Evolutionary conservation across 305 asterid genomes (phyloP).

Genomic region (Petunia hybrid): DNA sequence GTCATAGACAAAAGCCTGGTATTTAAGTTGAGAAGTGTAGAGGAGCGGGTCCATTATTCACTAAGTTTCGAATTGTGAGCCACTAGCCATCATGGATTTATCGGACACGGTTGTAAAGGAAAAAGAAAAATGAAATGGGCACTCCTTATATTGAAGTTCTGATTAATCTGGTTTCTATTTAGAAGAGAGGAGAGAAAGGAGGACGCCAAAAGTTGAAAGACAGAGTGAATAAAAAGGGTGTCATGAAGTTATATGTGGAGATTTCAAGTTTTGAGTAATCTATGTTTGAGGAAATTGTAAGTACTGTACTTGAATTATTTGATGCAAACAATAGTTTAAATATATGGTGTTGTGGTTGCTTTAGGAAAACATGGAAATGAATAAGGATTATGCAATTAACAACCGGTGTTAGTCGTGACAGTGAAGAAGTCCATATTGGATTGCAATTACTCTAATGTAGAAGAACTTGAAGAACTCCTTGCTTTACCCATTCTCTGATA

Average conservation of each 20-base stretch:
- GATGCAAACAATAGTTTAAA: background rate
- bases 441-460: background rate
- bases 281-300: background rate
- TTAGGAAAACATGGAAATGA: background rate
- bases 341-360: background rate
- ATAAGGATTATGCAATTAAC: background rate
- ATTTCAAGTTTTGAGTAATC: background rate
- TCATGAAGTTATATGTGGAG: background rate
- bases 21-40: no score
- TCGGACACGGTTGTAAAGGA: no score
- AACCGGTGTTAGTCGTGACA: background rate
- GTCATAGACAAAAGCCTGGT: no score
- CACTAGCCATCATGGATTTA: no score
- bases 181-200: slow-evolving; percentile 3
- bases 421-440: background rate
- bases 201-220: slow-evolving; percentile 21
- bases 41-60: no score
- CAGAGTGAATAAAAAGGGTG: background rate
- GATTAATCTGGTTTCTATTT: background rate
- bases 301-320: background rate
- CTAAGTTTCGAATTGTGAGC: no score
- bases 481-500: background rate
- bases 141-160: background rate
- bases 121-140: background rate
- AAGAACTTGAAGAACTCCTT: background rate